phyloP scores from a whole-genome alignment of 305 asterid species.

The Fraxinus sp. region DNA sequence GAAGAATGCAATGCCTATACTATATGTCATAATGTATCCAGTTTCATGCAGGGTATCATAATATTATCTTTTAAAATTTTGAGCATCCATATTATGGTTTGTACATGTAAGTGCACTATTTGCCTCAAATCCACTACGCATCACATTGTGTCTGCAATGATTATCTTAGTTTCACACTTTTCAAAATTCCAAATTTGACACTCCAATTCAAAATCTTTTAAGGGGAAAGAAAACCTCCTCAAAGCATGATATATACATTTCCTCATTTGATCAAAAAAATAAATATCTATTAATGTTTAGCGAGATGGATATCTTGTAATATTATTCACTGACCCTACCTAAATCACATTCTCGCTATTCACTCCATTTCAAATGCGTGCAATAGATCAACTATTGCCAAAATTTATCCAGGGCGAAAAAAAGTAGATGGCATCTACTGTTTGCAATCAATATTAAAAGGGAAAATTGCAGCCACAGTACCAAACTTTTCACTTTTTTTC shows the following conservation, averaged over 20 bases:
- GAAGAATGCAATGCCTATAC: background rate
- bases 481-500: too few species aligned
- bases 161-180: background rate
- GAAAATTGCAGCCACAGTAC: too few species aligned
- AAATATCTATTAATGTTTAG: background rate
- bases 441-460: background rate
- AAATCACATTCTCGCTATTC: background rate
- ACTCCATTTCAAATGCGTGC: background rate
- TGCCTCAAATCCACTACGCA: background rate
- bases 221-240: background rate
- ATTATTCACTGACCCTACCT: background rate
- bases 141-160: background rate
- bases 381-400: background rate
- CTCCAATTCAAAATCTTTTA: background rate
- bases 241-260: background rate
- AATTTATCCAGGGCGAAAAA: background rate
- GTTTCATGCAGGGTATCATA: background rate
- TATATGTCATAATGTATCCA: background rate
- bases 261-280: background rate
- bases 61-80: background rate
- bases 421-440: background rate
- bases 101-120: background rate
- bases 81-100: background rate
- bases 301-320: background rate
- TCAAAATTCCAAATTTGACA: background rate